Evolutionary conservation across 768 basidiomycete genomes (phyloP), one percentile per base, ranked within the genome.

Genomic region (Amanita thiersii): DNA sequence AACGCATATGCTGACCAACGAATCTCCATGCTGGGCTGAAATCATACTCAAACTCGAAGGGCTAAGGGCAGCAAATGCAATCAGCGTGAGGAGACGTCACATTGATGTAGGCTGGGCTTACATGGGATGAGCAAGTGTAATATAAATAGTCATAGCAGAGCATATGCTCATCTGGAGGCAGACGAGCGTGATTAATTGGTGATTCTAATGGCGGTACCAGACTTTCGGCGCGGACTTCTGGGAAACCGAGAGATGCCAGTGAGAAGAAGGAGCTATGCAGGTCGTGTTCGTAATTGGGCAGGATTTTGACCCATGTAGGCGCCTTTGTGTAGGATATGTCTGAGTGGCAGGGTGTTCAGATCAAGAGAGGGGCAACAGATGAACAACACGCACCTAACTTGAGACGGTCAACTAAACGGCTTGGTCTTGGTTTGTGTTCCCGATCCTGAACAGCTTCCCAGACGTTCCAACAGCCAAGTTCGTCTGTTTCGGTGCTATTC

Each of bases 1-100:
- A 81, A 39, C 62, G 65, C 60, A 77, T 62, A 48, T 77, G 54
- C 46, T 66, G 60, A 12, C 73, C 77, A 24, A 72, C 73, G 52
- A 66, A 67, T 49, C 69, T 58, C 78, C 78, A 81, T 12, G 69
- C 74, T 14, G 77, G 76, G 43, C 70, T 70, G 50, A 69, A 79
- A 43, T 79, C 76, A 39, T 62, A 65, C 35, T 74, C 72, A 51
- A 69, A 72, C 51, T 79, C 77, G 43, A 60, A 72, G 4, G 73
- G 67, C 74, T 79, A 44, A 20, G 24, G 21, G n/a, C n/a, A n/a
- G 15, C n/a, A 31, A 9, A 4, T 35, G 28, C 18, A 37, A 11
- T 9, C 19, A 45, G 17, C 47, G 32, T 33, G 41, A 38, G 34
- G 14, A 32, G 41, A 39, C 28, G 23, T 35, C 37, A 24, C 33